Percentiles rank a stretch among this genome's conserved stretches.
Evolutionary conservation across 2,329 filamentous ascomycete species (phyloP).

Genomic region (Aspergillus sp.): DNA sequence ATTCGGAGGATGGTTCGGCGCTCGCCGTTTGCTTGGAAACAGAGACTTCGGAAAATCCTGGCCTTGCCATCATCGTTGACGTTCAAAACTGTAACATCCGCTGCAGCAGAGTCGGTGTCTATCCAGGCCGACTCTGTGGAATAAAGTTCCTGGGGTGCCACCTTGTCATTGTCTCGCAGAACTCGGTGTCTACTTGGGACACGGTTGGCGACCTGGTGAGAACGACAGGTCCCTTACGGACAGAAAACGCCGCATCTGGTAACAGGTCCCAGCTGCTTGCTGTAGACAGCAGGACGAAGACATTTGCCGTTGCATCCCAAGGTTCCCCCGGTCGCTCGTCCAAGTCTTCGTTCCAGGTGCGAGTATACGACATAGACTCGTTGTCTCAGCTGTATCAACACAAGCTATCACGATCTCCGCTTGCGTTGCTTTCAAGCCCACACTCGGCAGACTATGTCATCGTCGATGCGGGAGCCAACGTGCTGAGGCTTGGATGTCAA

Average conservation of each 20-base stretch:
- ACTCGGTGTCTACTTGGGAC: conserved; percentile 73
- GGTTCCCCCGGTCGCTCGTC: conserved; percentile 1
- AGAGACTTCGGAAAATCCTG: conserved; percentile 49
- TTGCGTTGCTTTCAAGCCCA: conserved; percentile 64
- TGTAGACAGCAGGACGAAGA: conserved; percentile 64
- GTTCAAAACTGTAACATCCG: conserved; percentile 65
- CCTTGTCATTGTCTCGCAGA: conserved; percentile 71
- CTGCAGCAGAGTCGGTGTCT: conserved; percentile 66
- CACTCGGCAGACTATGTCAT: conserved; percentile 70
- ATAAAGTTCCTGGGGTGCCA: conserved; percentile 71
- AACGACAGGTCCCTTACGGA: conserved; percentile 60
- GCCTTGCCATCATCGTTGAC: conserved; percentile 74
- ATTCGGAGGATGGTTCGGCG: conserved; percentile 80
- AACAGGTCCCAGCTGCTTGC: conserved; percentile 52
- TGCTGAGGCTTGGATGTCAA: conserved; percentile 50
- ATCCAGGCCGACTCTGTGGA: conserved; percentile 64
- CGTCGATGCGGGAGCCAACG: conserved; percentile 72
- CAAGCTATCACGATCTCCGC: conserved; percentile 57
- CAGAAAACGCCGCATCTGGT: conserved; percentile 6
- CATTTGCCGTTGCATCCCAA: conserved; percentile 63
- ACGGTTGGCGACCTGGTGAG: conserved; percentile 74
- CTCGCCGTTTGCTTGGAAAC: conserved; percentile 60
- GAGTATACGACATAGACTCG: conserved; percentile 65
- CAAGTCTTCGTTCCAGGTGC: conserved; percentile 45
- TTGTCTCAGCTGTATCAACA: conserved; percentile 59